Conservation (phyloP, 2,329 filamentous ascomycete species). For the Blastomyces silverae region DNA sequence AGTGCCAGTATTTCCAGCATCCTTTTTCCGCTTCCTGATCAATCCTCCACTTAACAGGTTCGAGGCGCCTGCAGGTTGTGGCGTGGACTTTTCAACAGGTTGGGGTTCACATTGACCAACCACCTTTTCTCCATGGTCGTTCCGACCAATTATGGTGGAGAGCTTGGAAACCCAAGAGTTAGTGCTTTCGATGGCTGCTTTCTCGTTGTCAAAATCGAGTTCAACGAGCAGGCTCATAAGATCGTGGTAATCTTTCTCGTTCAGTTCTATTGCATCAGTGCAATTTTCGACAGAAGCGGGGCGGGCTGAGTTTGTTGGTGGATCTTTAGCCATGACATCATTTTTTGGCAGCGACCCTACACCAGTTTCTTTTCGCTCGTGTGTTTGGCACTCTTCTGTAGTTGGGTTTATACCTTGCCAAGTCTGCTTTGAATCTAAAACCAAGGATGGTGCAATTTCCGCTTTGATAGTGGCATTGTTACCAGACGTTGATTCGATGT, state of each 20-base stretch:
- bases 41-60: conserved; percentile 30
- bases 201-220: conserved; percentile 39
- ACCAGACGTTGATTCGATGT: neutral
- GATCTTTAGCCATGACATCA: neutral
- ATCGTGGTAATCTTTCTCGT: conserved; percentile 36
- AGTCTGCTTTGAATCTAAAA: neutral
- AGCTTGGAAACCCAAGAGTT: conserved; percentile 39
- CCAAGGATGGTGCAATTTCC: neutral
- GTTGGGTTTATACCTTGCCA: neutral
- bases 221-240: conserved; percentile 37
- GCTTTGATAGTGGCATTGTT: neutral
- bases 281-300: conserved; percentile 30
- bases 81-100: neutral
- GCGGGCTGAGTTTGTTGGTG: neutral
- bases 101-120: conserved; percentile 28
- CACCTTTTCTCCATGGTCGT: conserved; percentile 34
- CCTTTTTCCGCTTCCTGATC: conserved; percentile 38
- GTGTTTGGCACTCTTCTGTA: neutral
- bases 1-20: conserved; percentile 17
- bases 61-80: conserved; percentile 16
- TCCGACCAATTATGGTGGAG: conserved; percentile 34
- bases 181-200: conserved; percentile 36
- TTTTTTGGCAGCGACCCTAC: neutral
- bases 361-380: neutral
- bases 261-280: conserved; percentile 34